These are phyloP conservation scores for Tolypocladium paradoxum DNA, from an alignment of 2,329 filamentous ascomycete genomes.

Conservation along the genomic window DNA sequence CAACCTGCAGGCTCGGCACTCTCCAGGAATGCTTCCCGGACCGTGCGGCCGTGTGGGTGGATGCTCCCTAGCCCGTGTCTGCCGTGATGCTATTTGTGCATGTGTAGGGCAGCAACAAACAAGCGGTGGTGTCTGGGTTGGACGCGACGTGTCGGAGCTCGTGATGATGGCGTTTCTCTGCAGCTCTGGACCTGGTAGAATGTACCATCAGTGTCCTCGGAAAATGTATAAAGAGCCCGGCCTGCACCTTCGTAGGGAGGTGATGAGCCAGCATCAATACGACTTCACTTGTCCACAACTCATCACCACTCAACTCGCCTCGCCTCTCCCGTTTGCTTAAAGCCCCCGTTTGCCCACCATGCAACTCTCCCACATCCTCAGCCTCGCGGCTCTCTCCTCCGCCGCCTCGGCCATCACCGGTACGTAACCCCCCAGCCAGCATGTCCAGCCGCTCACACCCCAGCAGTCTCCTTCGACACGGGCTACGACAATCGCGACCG, in stretches of 20 bases:
- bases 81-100: background rate
- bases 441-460: background rate
- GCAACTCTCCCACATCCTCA: conserved; percentile 31
- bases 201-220: background rate
- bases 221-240: background rate
- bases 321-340: background rate
- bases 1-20: background rate
- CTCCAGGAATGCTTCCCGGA: background rate
- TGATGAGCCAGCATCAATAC: background rate
- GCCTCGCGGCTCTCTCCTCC: conserved; percentile 26
- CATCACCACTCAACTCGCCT: background rate
- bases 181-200: background rate
- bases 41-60: background rate
- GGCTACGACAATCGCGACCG: conserved; percentile 55
- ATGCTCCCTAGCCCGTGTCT: background rate
- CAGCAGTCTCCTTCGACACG: conserved; percentile 56
- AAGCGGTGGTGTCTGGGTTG: background rate
- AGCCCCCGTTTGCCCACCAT: conserved; percentile 20
- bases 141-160: background rate
- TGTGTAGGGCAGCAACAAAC: too few relatives aligned
- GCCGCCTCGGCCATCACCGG: conserved; percentile 25
- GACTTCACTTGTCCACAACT: background rate
- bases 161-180: background rate
- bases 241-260: background rate
- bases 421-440: conserved; percentile 6